phyloP scores from a whole-genome alignment of 768 basidiomycete genomes.

The Suillus plorans region DNA sequence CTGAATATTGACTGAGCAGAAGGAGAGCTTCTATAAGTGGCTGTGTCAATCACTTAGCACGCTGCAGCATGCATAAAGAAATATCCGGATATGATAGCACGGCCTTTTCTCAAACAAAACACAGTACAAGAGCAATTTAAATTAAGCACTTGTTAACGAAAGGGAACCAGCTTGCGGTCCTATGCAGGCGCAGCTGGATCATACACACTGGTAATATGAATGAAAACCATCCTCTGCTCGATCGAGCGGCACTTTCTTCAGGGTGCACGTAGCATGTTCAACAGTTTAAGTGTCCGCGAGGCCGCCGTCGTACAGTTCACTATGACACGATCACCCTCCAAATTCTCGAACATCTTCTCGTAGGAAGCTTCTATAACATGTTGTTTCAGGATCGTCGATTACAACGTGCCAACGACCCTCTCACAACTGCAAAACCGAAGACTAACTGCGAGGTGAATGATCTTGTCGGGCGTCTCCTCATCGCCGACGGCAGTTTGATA shows the following conservation, averaged over 20 bases:
- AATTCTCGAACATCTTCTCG: constrained; percentile 11
- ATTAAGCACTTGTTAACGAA: not conserved
- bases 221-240: constrained; percentile 24
- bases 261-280: constrained; percentile 11
- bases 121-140: not conserved
- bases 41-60: too few species aligned
- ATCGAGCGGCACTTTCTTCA: constrained; percentile 19
- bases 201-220: constrained; percentile 24
- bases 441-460: constrained; percentile 31
- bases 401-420: constrained; percentile 32
- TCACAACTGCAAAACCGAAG: constrained; percentile 31
- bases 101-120: not conserved
- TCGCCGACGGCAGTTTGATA: constrained; percentile 27
- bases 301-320: constrained; percentile 17
- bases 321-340: not conserved
- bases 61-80: too few species aligned
- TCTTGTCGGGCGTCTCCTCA: constrained; percentile 22
- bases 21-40: too few species aligned
- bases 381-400: constrained; percentile 25
- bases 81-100: too few species aligned
- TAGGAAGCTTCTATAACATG: constrained; percentile 21
- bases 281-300: constrained; percentile 11
- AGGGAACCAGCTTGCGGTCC: too few species aligned
- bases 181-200: not conserved
- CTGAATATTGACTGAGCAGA: not conserved